Evolutionary conservation across 768 basidiomycete genomes (phyloP), one percentile per base, ranked within the genome.

Genomic region (Gyrodon lividus): DNA sequence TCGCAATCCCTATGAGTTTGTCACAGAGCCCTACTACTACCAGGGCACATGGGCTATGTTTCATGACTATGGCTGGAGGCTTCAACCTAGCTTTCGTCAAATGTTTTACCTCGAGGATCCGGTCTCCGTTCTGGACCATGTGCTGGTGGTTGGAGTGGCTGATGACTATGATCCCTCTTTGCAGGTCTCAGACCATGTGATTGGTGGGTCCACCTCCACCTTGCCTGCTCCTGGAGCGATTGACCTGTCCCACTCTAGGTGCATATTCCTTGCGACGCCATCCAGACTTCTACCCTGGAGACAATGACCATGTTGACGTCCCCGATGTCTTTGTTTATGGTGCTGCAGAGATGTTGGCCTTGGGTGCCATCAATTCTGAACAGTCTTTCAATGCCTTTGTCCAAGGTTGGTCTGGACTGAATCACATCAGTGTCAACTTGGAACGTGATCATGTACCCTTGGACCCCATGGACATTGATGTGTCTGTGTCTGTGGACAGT

Each of bases 401-500:
- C 1, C 16, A 10, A 22, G 55, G 58, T 8, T 12, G 38, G 1
- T 6, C 2, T 16, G 16, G 6, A 22, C 39, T 43, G 9, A 19
- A 23, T 6, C 14, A 46, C 1, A 56, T 61, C 14, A 49, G 46
- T 13, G 5, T 61, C 5, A 48, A 59, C 5, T 19, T 55, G 0
- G 51, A 57, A 22, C 1, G n/a, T 0, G 43, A 60, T 26, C 47
- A 48, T 10, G 5, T 54, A 0, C 22, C 43, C 0, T 7, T 61
- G 9, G 0, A 30, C 2, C 4, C 26, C 0, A 6, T 41, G 0
- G 19, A 63, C 12, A 1, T 58, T 0, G 16, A 20, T 1, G 37
- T 62, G 0, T 8, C 31, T 0, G n/a, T 56, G 2, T 58, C 59
- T 13, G 48, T 63, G 0, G 55, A 62, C 22, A 63, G 60, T 16